Base-by-base conservation (phyloP, 345 rosid species). In the Boechera retrofracta region DNA sequence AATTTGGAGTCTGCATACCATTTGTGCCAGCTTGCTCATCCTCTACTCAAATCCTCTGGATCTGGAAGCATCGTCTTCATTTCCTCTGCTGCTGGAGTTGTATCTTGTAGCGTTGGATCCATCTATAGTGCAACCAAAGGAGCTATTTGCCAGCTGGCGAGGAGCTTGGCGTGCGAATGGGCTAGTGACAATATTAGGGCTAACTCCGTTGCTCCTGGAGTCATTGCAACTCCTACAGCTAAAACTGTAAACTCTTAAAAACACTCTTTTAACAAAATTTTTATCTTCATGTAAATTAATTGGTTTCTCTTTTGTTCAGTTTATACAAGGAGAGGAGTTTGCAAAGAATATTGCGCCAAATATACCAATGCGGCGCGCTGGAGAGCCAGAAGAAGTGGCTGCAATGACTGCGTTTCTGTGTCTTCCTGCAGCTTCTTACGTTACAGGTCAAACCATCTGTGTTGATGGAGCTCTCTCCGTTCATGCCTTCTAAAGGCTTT, bases 1-100 rank as follows among this genome's bases (percentile, higher is more conserved):
- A 91, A 91, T 72, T 83, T 91, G 21, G 93, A 89, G 77, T 89
- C 97, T 66, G 76, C 85, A 74, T 91, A 84, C 82, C 85, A 91
- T 83, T 56, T 89, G 24, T 76, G 87, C 66, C 94, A 91, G 77
- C 89, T 86, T 47, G 84, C 88, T n/a, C 78, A 89, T 85, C 91
- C 94, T 5, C 79, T 87, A 6, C 75, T 91, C 42, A 87, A 85
- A 57, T 75, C 87, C 48, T 88, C 97, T 8, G 88, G 84, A 41
- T 69, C 48, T 52, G 97, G 89, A 66, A 87, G 84, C 32, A 80
- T 91, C 35, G 91, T 91, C 0, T 91, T 89, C 80, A 83, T 76
- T 1, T 91, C 97, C 68, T 89, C 94, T 42, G 88, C 85, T 7
- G 83, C 86, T 33, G 93, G 93, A 4, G 64, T 81, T 48, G 24